Percentiles rank a stretch among this genome's conserved stretches.
Evolutionary conservation across 2,329 filamentous ascomycete species (phyloP).

Genomic region (Penicillium sp.): DNA sequence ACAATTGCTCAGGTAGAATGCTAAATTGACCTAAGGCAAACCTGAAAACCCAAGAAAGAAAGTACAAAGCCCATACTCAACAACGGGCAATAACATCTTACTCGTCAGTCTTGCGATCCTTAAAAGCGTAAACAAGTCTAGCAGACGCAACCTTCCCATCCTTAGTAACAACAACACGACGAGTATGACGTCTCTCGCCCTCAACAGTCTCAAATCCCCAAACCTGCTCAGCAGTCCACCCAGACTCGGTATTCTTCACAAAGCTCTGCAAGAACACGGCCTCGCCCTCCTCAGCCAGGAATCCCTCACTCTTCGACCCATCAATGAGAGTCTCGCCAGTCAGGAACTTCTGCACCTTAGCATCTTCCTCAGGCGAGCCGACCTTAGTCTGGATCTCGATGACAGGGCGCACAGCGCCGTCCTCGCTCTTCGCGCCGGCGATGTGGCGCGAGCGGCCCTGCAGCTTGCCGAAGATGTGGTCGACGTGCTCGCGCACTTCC

Average conservation of each 20-base stretch:
- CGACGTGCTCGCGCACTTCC: slow-evolving; percentile 56
- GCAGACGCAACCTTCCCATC: slow-evolving; percentile 29
- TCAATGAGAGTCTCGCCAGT: slow-evolving; percentile 41
- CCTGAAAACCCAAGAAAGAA: neutral
- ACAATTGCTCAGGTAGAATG: neutral
- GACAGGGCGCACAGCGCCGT: slow-evolving; percentile 30
- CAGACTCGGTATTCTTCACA: slow-evolving; percentile 41
- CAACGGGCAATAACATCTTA: neutral
- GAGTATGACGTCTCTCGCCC: slow-evolving; percentile 36
- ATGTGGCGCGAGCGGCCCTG: slow-evolving; percentile 52
- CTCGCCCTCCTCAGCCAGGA: slow-evolving; percentile 48
- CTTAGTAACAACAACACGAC: slow-evolving; percentile 37
- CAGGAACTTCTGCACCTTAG: slow-evolving; percentile 32
- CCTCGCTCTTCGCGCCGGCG: slow-evolving; percentile 29
- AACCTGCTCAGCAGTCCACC: slow-evolving; percentile 51
- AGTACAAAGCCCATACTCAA: neutral
- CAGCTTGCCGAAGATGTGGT: slow-evolving; percentile 71
- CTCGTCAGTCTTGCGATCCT: slow-evolving; percentile 8
- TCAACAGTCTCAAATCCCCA: slow-evolving; percentile 42
- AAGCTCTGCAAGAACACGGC: slow-evolving; percentile 43
- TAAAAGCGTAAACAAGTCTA: slow-evolving; percentile 37
- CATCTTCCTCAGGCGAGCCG: slow-evolving; percentile 33
- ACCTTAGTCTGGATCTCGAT: slow-evolving; percentile 33
- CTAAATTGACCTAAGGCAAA: neutral
- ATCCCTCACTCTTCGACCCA: slow-evolving; percentile 50